Conservation (phyloP, 2,329 filamentous ascomycete genomes). For the Amauroascus verrucosus region DNA sequence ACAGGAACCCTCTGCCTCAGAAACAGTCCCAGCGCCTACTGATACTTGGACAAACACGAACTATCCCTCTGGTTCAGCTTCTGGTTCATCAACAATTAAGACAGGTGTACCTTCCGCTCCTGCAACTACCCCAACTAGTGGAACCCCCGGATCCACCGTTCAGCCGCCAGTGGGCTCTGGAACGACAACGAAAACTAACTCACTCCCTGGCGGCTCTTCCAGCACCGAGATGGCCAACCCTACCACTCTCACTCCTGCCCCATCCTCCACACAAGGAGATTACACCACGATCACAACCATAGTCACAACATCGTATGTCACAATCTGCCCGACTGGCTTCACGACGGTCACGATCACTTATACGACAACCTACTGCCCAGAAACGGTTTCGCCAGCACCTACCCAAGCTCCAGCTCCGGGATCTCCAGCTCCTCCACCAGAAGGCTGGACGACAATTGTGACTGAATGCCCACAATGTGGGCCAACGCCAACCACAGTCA, state of each 20-base stretch:
- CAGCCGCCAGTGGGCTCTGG: background rate
- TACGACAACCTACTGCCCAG: constrained; percentile 32
- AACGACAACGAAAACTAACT: background rate
- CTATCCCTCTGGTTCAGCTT: background rate
- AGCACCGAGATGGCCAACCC: background rate
- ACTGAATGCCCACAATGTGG: constrained; percentile 33
- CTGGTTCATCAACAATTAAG: background rate
- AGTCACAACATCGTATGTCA: constrained; percentile 33
- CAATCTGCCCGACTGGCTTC: constrained; percentile 36
- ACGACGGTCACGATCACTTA: constrained; percentile 33
- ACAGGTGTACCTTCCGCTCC: background rate
- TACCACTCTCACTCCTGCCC: background rate
- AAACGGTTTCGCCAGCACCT: constrained; percentile 23
- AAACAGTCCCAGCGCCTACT: background rate
- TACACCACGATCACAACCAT: constrained; percentile 28
- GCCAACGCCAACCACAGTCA: constrained; percentile 31
- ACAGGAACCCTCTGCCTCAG: background rate
- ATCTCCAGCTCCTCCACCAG: constrained; percentile 22
- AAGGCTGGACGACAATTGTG: constrained; percentile 34
- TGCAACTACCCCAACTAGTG: background rate
- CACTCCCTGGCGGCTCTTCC: background rate
- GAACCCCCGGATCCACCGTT: background rate
- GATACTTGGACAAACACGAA: background rate
- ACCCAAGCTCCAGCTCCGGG: constrained; percentile 21
- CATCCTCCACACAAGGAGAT: constrained; percentile 15